phyloP scores from a whole-genome alignment of 1,284 basidiomycete genomes.

The Boletus semigastroideus region DNA sequence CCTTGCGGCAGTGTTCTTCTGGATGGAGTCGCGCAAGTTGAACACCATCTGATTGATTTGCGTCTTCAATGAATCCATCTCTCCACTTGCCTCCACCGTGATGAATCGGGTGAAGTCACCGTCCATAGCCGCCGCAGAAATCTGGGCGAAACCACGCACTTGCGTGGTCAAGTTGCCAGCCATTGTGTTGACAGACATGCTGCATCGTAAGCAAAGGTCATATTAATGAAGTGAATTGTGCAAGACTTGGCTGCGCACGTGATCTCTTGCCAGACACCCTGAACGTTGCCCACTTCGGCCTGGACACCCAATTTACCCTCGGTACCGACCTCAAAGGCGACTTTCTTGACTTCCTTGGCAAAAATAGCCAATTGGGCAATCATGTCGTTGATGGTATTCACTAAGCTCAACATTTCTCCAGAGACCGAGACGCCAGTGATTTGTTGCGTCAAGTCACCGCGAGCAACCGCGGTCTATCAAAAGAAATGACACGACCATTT shows the following conservation, averaged over 20 bases:
- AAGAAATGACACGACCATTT: constrained; percentile 6
- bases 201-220: constrained; percentile 26
- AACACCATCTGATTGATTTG: constrained; percentile 99
- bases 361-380: constrained; percentile 95
- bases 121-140: constrained; percentile 97
- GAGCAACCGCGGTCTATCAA: constrained; percentile 83
- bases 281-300: constrained; percentile 94
- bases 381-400: constrained; percentile 96
- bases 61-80: constrained; percentile 99
- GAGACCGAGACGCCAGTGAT: constrained; percentile 90
- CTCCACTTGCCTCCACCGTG: constrained; percentile 97
- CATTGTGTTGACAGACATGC: constrained; percentile 94
- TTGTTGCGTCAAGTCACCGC: constrained; percentile 93
- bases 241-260: constrained; percentile 64
- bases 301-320: constrained; percentile 97
- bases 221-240: not conserved
- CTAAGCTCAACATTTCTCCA: constrained; percentile 93
- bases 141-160: constrained; percentile 98
- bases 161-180: constrained; percentile 96
- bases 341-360: constrained; percentile 93
- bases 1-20: constrained; percentile 98
- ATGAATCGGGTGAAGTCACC: constrained; percentile 99
- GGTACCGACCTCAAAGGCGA: constrained; percentile 92
- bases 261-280: constrained; percentile 99
- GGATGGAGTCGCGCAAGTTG: constrained; percentile 94